A percentile compares a stretch with the other conserved stretches of the same genome.
Conservation (phyloP, 2,329 filamentous ascomycete genomes). For the Ophiostoma tasmaniense region DNA sequence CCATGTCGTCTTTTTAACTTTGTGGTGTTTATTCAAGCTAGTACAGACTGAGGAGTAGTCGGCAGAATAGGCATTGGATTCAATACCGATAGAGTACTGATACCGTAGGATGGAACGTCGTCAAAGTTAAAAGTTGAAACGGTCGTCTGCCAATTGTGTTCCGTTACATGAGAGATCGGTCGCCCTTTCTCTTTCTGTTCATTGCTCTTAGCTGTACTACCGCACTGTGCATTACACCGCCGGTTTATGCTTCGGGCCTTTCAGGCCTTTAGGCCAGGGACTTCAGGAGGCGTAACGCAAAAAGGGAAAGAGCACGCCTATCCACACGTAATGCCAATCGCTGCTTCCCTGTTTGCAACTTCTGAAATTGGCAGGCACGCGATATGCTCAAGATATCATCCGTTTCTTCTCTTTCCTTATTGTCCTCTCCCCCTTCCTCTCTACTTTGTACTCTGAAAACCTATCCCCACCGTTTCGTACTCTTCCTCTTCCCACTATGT, state of each 20-base stretch:
- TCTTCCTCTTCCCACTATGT: background rate
- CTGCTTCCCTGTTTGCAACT: background rate
- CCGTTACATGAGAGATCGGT: background rate
- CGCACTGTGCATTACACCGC: background rate
- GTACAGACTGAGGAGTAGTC: background rate
- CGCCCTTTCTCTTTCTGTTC: background rate
- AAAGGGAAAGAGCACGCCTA: background rate
- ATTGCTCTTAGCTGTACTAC: too few species aligned
- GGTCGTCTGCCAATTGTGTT: background rate
- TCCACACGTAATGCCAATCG: background rate
- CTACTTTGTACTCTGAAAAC: background rate
- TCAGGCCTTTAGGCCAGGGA: background rate
- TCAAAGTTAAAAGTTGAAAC: background rate
- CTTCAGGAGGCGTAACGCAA: background rate
- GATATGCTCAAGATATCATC: background rate
- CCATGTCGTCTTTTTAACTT: background rate
- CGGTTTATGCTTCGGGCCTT: background rate
- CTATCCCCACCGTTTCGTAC: background rate
- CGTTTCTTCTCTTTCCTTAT: too few species aligned
- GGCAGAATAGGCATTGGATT: background rate
- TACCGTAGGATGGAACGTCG: background rate
- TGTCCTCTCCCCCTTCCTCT: background rate
- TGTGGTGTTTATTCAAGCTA: background rate
- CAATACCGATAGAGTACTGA: background rate
- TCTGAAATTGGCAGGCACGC: background rate